Evolutionary conservation across 2,329 filamentous ascomycete species (phyloP).

Genomic region (Sporothrix pallida): DNA sequence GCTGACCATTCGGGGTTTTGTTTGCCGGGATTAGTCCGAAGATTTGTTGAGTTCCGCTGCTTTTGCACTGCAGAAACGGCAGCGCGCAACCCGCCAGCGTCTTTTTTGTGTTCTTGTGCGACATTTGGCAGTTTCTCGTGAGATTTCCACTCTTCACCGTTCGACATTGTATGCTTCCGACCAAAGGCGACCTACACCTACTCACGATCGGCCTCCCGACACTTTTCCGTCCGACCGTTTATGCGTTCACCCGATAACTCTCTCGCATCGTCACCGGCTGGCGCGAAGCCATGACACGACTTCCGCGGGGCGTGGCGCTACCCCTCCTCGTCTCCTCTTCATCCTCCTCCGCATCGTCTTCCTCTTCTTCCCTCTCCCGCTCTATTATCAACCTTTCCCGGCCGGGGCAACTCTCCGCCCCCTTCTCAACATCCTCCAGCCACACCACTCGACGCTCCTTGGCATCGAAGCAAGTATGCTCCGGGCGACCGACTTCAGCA

Average conservation of each 20-base stretch:
- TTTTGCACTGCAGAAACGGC: neutral
- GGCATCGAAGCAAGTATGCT: neutral
- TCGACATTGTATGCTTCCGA: neutral
- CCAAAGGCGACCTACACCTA: too few species aligned
- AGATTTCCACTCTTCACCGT: neutral
- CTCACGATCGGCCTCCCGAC: too few species aligned
- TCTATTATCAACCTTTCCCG: neutral
- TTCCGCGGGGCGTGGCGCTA: constrained; percentile 27
- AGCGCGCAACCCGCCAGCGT: neutral
- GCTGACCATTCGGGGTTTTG: constrained; percentile 26
- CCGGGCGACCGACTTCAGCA: neutral
- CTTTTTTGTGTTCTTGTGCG: neutral
- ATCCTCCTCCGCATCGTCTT: neutral
- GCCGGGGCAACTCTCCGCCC: neutral
- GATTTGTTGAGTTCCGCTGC: neutral
- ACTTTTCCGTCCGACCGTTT: neutral
- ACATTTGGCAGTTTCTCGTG: neutral
- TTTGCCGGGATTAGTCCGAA: constrained; percentile 26
- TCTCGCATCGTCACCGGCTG: constrained; percentile 29
- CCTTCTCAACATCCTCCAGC: neutral
- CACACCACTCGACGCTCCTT: neutral
- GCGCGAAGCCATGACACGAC: constrained; percentile 33
- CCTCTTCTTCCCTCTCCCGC: neutral
- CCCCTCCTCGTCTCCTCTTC: neutral
- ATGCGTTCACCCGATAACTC: constrained; percentile 12